Evolutionary conservation across 2,329 filamentous ascomycete genomes (phyloP).

Genomic region (Aspergillus texensis): DNA sequence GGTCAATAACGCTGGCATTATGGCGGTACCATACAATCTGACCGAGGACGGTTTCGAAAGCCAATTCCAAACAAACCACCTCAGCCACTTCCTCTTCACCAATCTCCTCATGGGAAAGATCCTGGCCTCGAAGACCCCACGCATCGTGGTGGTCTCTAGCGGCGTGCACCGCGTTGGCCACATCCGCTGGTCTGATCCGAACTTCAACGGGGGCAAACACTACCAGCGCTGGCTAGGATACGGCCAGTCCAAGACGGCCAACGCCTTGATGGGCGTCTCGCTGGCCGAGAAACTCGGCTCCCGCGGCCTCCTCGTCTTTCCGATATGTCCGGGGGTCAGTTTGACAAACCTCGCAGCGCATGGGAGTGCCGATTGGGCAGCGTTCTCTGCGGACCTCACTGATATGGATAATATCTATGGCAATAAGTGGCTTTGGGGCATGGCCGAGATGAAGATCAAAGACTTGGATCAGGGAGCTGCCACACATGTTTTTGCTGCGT

Average conservation of each 20-base stretch:
- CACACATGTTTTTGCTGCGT: slow-evolving; percentile 38
- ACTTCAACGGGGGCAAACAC: slow-evolving; percentile 39
- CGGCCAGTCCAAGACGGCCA: slow-evolving; percentile 51
- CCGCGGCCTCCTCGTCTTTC: slow-evolving; percentile 20
- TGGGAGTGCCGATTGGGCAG: neutral
- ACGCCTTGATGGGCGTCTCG: slow-evolving; percentile 46
- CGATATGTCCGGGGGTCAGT: neutral
- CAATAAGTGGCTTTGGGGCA: slow-evolving; percentile 9
- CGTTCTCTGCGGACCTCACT: neutral
- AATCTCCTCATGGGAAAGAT: slow-evolving; percentile 42
- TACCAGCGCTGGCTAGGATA: slow-evolving; percentile 44
- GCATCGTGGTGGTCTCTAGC: slow-evolving; percentile 51
- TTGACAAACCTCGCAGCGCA: neutral
- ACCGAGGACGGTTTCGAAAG: slow-evolving; percentile 42
- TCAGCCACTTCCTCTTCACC: slow-evolving; percentile 47
- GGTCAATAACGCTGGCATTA: slow-evolving; percentile 49
- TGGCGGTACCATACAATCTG: slow-evolving; percentile 31
- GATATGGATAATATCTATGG: slow-evolving; percentile 24
- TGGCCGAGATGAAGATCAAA: slow-evolving; percentile 20
- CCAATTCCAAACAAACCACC: slow-evolving; percentile 43
- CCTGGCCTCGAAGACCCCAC: slow-evolving; percentile 24
- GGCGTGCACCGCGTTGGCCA: slow-evolving; percentile 47
- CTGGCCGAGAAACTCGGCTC: slow-evolving; percentile 35
- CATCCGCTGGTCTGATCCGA: slow-evolving; percentile 50
- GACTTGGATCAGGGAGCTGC: slow-evolving; percentile 32